Base-by-base conservation (phyloP, 345 rosid species). In the Turritis glabra region DNA sequence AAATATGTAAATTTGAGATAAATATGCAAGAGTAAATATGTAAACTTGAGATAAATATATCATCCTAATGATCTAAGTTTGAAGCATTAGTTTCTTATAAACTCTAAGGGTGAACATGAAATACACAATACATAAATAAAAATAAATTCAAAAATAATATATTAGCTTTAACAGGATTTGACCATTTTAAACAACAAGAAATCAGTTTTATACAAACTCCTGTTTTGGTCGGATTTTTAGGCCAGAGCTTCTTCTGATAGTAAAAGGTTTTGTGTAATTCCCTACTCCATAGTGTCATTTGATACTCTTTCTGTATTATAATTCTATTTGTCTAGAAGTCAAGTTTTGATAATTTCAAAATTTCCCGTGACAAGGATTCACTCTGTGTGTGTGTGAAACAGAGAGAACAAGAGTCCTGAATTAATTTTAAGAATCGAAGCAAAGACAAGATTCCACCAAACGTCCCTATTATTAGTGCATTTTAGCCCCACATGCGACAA, bases 381-480 rank as follows among this genome's bases (percentile, higher is more conserved):
- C 53, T 62, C 46, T 72, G 77, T 47, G 21, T 46, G 48, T 62
- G 60, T 51, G 43, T 64, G 67, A 64, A 64, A 50, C 9, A 25
- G 52, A 23, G 38, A 38, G 55, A 71, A 50, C 2, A 35, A 70
- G 66, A 70, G 46, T 12, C 35, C 13, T 61, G 64, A 65, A n/a
- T 19, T 56, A 26, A 74, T 50, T 58, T 50, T 3, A 75, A 26
- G 68, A 59, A 50, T 67, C 67, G 19, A 75, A 48, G 73, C 46
- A 75, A 75, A 50, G 57, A 61, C 30, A 76, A 76, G 74, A 76
- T 76, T 76, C 79, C 74, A 60, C 40, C 19, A 52, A 60, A 61
- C 5, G 57, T 69, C 69, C 52, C 17, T 61, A 60, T 44, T 69
- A 68, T 12, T 59, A 26, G 30, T 73, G 14, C 64, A 73, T 33